phyloP scores from a whole-genome alignment of 75 land plant species.

The Pinus albicaulis region DNA sequence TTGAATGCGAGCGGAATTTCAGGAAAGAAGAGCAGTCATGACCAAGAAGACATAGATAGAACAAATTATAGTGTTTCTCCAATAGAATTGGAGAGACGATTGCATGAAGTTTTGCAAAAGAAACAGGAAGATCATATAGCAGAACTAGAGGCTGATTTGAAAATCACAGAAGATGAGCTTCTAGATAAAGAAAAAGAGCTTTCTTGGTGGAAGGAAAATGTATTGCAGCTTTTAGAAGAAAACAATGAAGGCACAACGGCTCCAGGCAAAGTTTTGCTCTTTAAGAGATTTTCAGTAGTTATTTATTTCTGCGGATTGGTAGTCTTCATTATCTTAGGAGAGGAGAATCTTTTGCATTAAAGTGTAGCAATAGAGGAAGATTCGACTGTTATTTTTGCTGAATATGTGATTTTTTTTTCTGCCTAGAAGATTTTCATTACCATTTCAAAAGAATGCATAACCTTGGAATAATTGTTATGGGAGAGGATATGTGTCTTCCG shows the following conservation, averaged over 20 bases:
- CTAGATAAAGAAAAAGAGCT: slow-evolving; percentile 38
- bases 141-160: slow-evolving; percentile 50
- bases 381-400: background rate
- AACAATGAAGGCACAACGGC: background rate
- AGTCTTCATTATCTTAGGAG: background rate
- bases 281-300: background rate
- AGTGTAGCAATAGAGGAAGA: background rate
- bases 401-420: background rate
- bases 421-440: too few species aligned
- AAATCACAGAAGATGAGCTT: slow-evolving; percentile 22
- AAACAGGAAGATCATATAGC: slow-evolving; percentile 44
- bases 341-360: background rate
- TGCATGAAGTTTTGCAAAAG: slow-evolving; percentile 38
- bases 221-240: slow-evolving; percentile 27
- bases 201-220: slow-evolving; percentile 55
- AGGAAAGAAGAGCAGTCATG: background rate
- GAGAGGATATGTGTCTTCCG: too few species aligned
- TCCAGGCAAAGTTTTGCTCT: background rate
- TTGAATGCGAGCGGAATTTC: background rate
- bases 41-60: background rate
- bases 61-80: slow-evolving; percentile 28
- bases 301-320: background rate
- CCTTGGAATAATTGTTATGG: too few species aligned
- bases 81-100: slow-evolving; percentile 39
- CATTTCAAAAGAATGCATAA: too few species aligned